Conservation (phyloP, 2,329 filamentous ascomycete genomes). For the Aspergillus jensenii region DNA sequence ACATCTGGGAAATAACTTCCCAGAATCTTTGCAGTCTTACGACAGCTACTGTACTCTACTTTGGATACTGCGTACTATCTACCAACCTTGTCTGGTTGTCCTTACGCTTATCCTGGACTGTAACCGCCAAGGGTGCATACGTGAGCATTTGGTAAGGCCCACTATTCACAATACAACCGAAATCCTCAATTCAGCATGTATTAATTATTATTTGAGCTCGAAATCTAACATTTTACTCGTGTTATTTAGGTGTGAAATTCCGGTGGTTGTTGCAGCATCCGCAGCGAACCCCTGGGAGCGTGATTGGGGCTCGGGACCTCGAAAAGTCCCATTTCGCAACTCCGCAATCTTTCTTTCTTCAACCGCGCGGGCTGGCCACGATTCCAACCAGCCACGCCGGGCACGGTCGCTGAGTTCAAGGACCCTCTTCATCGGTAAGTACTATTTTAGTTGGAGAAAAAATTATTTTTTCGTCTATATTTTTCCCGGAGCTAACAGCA, state of each 20-base stretch:
- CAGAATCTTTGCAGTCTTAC: background rate
- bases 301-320: constrained; percentile 25
- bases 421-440: constrained; percentile 26
- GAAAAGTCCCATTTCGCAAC: constrained; percentile 27
- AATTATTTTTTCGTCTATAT: constrained; percentile 2
- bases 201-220: background rate
- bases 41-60: background rate
- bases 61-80: background rate
- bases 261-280: constrained; percentile 19
- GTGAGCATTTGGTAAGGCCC: constrained; percentile 9
- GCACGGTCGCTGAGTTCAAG: constrained; percentile 28
- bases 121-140: background rate
- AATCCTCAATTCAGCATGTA: background rate
- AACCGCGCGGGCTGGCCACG: constrained; percentile 34
- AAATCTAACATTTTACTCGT: constrained; percentile 4
- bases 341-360: constrained; percentile 28
- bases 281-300: constrained; percentile 26
- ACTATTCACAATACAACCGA: background rate
- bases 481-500: constrained; percentile 24
- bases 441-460: background rate
- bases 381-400: constrained; percentile 32
- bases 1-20: background rate
- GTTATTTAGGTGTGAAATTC: constrained; percentile 10
- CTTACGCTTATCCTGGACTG: constrained; percentile 4
- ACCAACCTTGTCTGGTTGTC: background rate